Percentiles rank a stretch among this genome's conserved stretches.
Conservation (phyloP, 2,329 filamentous ascomycete genomes). For the Taxawa tesnikishii region DNA sequence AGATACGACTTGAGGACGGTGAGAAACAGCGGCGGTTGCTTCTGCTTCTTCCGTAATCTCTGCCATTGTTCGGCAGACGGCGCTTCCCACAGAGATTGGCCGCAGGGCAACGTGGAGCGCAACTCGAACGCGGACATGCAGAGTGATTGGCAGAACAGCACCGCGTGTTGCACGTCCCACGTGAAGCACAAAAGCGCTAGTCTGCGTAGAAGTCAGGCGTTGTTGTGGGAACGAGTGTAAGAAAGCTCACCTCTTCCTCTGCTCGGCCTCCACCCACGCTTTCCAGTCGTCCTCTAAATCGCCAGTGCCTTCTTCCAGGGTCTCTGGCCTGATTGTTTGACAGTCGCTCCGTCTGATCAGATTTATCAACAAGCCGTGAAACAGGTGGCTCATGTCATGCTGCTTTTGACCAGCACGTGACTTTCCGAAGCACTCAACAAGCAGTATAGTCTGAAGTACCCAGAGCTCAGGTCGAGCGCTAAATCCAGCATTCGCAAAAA, state of each 20-base stretch:
- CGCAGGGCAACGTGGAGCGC: slow-evolving; percentile 43
- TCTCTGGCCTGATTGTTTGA: slow-evolving; percentile 30
- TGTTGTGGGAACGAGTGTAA: background rate
- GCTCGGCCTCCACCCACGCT: slow-evolving; percentile 42
- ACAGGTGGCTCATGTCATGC: slow-evolving; percentile 51
- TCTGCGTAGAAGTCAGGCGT: slow-evolving; percentile 13
- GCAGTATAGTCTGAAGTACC: slow-evolving; percentile 48
- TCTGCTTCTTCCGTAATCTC: slow-evolving; percentile 25
- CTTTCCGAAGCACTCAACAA: slow-evolving; percentile 55
- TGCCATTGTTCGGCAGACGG: slow-evolving; percentile 39
- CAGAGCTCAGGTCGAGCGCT: slow-evolving; percentile 47
- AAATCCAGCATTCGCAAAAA: slow-evolving; percentile 47
- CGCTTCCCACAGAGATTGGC: slow-evolving; percentile 46
- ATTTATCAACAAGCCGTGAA: slow-evolving; percentile 43
- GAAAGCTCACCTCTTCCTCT: slow-evolving; percentile 39
- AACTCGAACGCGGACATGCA: slow-evolving; percentile 57
- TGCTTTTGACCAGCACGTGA: slow-evolving; percentile 50
- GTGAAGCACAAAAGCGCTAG: slow-evolving; percentile 50
- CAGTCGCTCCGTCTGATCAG: slow-evolving; percentile 41
- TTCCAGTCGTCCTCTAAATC: slow-evolving; percentile 38
- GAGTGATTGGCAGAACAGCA: slow-evolving; percentile 52
- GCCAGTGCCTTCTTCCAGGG: slow-evolving; percentile 20
- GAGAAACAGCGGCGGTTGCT: slow-evolving; percentile 33
- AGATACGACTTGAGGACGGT: slow-evolving; percentile 45
- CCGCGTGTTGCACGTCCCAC: slow-evolving; percentile 54